Conservation (phyloP, 129 eudicot genomes). For the Arctium lappa region DNA sequence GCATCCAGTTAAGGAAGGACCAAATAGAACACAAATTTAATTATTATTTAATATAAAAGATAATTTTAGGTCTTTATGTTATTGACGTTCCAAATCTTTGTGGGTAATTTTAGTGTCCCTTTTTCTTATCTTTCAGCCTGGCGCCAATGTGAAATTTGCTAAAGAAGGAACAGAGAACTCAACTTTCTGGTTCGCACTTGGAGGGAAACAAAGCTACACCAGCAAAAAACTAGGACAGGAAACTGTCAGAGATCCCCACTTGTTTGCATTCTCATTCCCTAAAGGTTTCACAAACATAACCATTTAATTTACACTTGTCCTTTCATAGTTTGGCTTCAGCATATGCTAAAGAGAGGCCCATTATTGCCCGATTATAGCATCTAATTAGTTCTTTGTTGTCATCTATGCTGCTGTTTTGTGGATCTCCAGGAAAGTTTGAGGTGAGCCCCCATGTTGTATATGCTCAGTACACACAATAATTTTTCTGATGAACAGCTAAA, state of each 20-base stretch:
- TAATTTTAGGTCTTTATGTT: neutral
- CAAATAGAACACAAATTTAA: neutral
- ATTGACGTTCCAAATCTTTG: neutral
- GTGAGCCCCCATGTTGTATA: constrained; percentile 27
- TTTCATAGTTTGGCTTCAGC: neutral
- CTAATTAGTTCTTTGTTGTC: constrained; percentile 40
- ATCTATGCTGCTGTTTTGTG: constrained; percentile 30
- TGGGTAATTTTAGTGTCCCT: neutral
- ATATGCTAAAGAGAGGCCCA: neutral
- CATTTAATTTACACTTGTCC: neutral
- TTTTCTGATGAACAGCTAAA: neutral
- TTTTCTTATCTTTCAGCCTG: constrained; percentile 53
- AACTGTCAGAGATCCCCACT: constrained; percentile 82
- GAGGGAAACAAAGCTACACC: constrained; percentile 89
- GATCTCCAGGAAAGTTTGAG: constrained; percentile 83
- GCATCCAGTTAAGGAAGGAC: neutral
- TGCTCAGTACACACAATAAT: neutral
- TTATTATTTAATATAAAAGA: neutral
- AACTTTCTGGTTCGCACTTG: constrained; percentile 88
- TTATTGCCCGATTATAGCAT: neutral
- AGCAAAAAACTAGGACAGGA: constrained; percentile 75
- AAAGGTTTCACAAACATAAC: constrained; percentile 44
- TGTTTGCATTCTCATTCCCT: constrained; percentile 61
- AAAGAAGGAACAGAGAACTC: constrained; percentile 99
- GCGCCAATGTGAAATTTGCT: constrained; percentile 64